phyloP scores from a whole-genome alignment of 2,329 filamentous ascomycete genomes.

The Botrytis paeoniae region DNA sequence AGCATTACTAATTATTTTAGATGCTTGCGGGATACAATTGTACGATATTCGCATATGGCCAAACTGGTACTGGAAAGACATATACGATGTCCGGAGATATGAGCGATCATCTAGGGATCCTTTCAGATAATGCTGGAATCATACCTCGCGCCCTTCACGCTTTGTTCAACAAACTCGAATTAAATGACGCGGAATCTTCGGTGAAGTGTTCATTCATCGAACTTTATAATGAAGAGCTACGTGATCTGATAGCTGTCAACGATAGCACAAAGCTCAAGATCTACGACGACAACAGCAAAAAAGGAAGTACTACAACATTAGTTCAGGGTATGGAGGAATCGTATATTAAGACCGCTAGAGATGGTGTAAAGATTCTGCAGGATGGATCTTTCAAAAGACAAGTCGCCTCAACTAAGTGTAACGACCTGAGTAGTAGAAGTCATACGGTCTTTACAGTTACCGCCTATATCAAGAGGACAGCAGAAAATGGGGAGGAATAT shows the following conservation, averaged over 20 bases:
- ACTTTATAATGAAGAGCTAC: slow-evolving; percentile 94
- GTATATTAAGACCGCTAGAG: slow-evolving; percentile 79
- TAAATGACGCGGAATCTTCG: slow-evolving; percentile 74
- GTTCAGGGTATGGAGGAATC: slow-evolving; percentile 98
- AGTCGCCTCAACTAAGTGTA: slow-evolving; percentile 99
- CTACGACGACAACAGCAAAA: slow-evolving; percentile 84
- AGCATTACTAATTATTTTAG: slow-evolving; percentile 44
- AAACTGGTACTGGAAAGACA: slow-evolving; percentile 96
- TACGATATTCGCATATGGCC: slow-evolving; percentile 97
- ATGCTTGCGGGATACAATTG: slow-evolving; percentile 95
- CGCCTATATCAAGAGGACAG: slow-evolving; percentile 78
- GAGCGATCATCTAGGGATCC: slow-evolving; percentile 76
- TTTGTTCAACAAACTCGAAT: slow-evolving; percentile 80
- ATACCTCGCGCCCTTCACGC: slow-evolving; percentile 87
- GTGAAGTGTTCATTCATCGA: slow-evolving; percentile 99
- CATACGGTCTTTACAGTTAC: slow-evolving; percentile 98
- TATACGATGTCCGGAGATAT: slow-evolving; percentile 99
- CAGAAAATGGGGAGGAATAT: slow-evolving; percentile 83
- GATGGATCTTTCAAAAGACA: slow-evolving; percentile 90
- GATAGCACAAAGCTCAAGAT: slow-evolving; percentile 89
- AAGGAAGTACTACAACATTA: slow-evolving; percentile 78
- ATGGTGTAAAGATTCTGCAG: slow-evolving; percentile 85
- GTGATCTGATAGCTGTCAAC: slow-evolving; percentile 80
- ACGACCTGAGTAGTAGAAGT: slow-evolving; percentile 93
- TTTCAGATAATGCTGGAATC: slow-evolving; percentile 90